Base-by-base conservation (phyloP, 1,284 basidiomycete genomes). In the Kwoniella shivajii region DNA sequence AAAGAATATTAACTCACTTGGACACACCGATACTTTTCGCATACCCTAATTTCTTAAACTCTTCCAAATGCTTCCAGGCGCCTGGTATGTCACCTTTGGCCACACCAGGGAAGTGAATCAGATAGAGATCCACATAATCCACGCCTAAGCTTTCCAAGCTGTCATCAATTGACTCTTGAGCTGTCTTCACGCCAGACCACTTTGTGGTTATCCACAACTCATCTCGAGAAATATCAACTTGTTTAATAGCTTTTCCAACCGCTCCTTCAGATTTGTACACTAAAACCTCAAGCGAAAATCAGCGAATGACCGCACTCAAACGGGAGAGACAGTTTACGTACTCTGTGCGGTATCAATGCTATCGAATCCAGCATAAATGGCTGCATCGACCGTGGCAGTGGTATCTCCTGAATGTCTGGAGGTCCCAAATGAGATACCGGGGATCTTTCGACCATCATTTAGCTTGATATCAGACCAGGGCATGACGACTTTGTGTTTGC, bases 11-110 rank as follows among this genome's bases (percentile, higher is more conserved):
- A 27, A 62, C 73, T 56, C 54, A 72, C 73, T 89, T 89, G 72
- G 84, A 86, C 18, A 89, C 84, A n/a, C 88, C 87, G 53, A 88
- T 87, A 62, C 83, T 86, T 85, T 83, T 86, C 20, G 82, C 80
- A 4, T 84, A 71, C 0, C 86, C 86, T 3, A 82, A 75, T 46
- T 82, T 80, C 63, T 84, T 81, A 54, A 86, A 65, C 22, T 78
- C 78, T 71, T 87, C 85, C 67, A 89, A 82, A 62, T 84, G 76
- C 29, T 74, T 75, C 88, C 88, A 89, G 7, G 80, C 78, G 6
- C 81, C 82, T 0, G 81, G 54, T 41, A 87, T 82, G 57, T 86
- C 82, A 1, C 81, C 80, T 22, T 80, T 69, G 16, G 82, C 80
- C 3, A 82, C 65, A 0, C 76, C 62, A 16, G 86, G 85, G 50